Evolutionary conservation across 257 asterid species (phyloP).

Genomic region (Solanum chiquidenum): DNA sequence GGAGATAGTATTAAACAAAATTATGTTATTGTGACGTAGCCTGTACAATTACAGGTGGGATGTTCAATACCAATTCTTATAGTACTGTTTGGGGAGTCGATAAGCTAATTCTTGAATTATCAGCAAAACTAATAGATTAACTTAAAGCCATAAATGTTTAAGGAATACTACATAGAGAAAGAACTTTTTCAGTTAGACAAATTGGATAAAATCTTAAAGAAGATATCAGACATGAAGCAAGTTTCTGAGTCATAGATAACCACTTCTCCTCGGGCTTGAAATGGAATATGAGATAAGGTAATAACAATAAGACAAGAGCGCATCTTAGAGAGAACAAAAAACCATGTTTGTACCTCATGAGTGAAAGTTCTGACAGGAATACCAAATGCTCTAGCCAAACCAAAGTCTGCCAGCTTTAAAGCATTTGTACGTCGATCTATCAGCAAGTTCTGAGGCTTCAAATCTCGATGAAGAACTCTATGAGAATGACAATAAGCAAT

Average conservation of each 20-base stretch:
- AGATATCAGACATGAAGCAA: neutral
- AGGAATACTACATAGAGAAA: neutral
- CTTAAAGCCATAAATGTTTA: neutral
- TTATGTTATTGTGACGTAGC: neutral
- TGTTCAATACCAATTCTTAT: neutral
- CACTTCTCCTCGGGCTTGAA: neutral
- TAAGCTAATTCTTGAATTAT: neutral
- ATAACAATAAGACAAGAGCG: neutral
- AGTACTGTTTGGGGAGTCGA: neutral
- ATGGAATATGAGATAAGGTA: neutral
- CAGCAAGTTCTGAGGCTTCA: constrained; percentile 94
- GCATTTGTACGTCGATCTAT: constrained; percentile 82
- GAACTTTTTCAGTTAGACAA: neutral
- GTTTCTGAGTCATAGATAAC: neutral
- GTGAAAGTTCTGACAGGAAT: constrained; percentile 94
- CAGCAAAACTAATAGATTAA: neutral
- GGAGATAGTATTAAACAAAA: neutral
- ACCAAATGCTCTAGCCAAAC: constrained; percentile 95
- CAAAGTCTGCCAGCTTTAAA: constrained; percentile 93
- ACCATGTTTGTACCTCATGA: constrained; percentile 50
- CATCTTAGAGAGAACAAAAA: neutral
- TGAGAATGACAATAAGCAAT: constrained; percentile 93
- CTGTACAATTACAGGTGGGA: neutral
- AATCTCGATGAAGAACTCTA: constrained; percentile 88
- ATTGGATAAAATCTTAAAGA: neutral